These are phyloP conservation scores for Biscutella laevigata DNA, from an alignment of 441 rosid species.

Conservation along the genomic window DNA sequence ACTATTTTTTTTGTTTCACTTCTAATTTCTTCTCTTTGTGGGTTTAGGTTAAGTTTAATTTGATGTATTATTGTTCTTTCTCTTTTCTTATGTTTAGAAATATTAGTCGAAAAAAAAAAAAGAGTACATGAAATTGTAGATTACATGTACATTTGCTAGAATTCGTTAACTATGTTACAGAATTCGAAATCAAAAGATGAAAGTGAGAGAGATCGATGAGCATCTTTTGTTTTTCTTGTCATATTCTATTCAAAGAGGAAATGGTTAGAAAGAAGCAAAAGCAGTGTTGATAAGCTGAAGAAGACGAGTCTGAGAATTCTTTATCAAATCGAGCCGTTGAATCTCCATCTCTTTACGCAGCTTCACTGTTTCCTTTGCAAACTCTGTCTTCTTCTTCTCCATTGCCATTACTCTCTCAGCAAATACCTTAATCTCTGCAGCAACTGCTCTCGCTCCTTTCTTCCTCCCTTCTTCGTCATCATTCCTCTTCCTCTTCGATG, in stretches of 20 bases:
- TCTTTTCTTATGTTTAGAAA: no score
- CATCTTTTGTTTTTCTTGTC: no score
- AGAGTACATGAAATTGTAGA: no score
- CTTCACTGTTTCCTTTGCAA: constrained; percentile 35
- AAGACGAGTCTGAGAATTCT: constrained; percentile 36
- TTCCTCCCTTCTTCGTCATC: constrained; percentile 18
- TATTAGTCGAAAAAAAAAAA: no score
- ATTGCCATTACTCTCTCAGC: constrained; percentile 33
- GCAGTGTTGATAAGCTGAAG: constrained; percentile 31
- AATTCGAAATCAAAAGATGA: no score
- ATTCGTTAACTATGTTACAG: no score
- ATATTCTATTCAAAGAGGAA: no score
- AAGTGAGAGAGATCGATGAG: no score
- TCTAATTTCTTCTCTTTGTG: no score
- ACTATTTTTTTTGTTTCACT: background rate
- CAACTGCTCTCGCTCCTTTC: constrained; percentile 28
- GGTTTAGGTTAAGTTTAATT: no score
- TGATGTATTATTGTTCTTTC: no score
- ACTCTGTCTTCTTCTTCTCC: constrained; percentile 46
- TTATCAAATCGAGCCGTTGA: constrained; percentile 33
- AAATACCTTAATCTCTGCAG: constrained; percentile 35
- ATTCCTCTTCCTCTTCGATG: constrained; percentile 17
- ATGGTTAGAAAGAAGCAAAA: constrained; percentile 19
- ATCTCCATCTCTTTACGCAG: constrained; percentile 43
- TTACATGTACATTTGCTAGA: no score